Percentiles rank a stretch among this genome's conserved stretches.
These are phyloP conservation scores for Huiozyma sinensis DNA, from an alignment of 805 yeast species.

Conservation along the genomic window DNA sequence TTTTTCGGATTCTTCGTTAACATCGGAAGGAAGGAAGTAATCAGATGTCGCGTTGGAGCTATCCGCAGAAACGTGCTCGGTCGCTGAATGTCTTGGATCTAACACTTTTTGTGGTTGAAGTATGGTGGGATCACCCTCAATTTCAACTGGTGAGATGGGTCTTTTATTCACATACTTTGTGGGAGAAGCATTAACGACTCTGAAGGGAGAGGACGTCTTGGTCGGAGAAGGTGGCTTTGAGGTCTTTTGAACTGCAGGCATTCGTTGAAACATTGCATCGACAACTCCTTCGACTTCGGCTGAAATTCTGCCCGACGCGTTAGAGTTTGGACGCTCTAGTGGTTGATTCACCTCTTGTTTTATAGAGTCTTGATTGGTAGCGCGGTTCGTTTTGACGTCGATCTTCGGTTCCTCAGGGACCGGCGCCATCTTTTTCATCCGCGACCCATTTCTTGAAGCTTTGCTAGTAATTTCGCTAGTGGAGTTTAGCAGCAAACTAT, in stretches of 20 bases:
- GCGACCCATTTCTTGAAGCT: background rate
- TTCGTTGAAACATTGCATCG: constrained; percentile 1
- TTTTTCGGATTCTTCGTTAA: constrained; percentile 8
- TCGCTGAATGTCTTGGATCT: background rate
- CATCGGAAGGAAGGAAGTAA: constrained; percentile 12
- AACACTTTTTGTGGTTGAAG: background rate
- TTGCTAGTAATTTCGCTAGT: background rate
- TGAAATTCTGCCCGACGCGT: background rate
- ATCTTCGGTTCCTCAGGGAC: background rate
- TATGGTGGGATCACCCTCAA: background rate
- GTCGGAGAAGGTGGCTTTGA: background rate
- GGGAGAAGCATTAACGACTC: constrained; percentile 3
- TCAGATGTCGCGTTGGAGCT: constrained; percentile 9
- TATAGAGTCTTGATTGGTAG: background rate
- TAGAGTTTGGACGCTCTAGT: background rate
- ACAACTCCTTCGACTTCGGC: constrained; percentile 1
- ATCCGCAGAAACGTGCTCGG: background rate
- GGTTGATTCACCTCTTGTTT: background rate
- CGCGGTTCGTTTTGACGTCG: background rate
- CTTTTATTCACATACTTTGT: background rate
- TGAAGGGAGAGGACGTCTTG: constrained; percentile 1
- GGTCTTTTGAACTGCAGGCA: background rate
- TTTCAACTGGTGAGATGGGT: background rate
- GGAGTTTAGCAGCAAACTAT: constrained; percentile 4
- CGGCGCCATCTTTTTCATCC: background rate